A percentile compares a stretch with the other conserved stretches of the same genome.
phyloP scores from a whole-genome alignment of 1,139 yeast species.

The Blastobotrys serpentis region DNA sequence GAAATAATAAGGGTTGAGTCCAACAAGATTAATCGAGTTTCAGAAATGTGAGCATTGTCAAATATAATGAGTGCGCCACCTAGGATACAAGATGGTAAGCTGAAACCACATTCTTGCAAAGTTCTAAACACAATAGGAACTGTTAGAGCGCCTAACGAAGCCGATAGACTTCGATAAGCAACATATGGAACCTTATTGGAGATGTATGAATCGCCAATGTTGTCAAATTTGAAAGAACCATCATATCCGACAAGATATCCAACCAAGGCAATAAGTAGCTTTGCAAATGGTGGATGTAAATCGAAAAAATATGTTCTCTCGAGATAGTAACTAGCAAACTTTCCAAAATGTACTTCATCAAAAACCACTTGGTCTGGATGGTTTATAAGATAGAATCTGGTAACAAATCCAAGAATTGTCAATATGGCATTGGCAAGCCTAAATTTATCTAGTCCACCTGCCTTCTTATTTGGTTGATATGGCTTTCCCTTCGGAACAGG shows the following conservation, averaged over 20 bases:
- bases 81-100: conserved; percentile 72
- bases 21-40: conserved; percentile 82
- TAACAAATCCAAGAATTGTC: conserved; percentile 63
- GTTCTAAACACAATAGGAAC: conserved; percentile 82
- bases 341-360: conserved; percentile 97
- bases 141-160: conserved; percentile 76
- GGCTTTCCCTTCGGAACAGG: conserved; percentile 13
- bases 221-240: conserved; percentile 87
- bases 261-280: conserved; percentile 82
- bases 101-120: conserved; percentile 77
- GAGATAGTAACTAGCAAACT: conserved; percentile 44
- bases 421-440: conserved; percentile 38
- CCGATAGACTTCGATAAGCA: conserved; percentile 80
- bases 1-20: conserved; percentile 86
- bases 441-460: neutral
- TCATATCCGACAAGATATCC: conserved; percentile 89
- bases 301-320: conserved; percentile 58
- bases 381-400: conserved; percentile 70
- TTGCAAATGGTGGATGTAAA: conserved; percentile 97
- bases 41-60: conserved; percentile 90
- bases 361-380: conserved; percentile 88
- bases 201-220: conserved; percentile 81
- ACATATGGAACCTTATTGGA: conserved; percentile 81
- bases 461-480: neutral
- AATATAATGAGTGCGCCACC: conserved; percentile 81